Evolutionary conservation across 2,329 filamentous ascomycete genomes (phyloP), one percentile per base, ranked within the genome.

Genomic region (Exophiala mesophila): DNA sequence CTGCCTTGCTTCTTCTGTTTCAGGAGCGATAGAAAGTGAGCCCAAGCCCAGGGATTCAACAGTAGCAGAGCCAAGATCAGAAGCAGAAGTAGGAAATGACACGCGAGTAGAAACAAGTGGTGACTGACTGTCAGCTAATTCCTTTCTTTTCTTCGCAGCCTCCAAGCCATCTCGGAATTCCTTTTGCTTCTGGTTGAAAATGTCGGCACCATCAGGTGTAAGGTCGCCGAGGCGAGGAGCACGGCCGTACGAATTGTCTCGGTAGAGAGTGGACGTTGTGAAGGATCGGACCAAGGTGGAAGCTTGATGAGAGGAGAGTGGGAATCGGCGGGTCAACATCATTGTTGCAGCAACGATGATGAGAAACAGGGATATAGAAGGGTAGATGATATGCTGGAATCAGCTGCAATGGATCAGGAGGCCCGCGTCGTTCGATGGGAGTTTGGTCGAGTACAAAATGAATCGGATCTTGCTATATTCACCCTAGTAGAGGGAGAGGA

Each of bases 221-320:
- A 98, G 80, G 67, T 98, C 89, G 63, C 85, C 83, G 54, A 98
- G 78, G 26, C 84, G 80, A n/a, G 92, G 92, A 15, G 80, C 70
- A 45, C 71, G 73, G 50, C 65, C 63, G 53, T 62, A 58, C 15
- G 13, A 13, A 16, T n/a, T 30, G 15, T 55, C 53, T 49, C 45
- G 44, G 39, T 43, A 49, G 52, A 62, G 50, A 44, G 72, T 63
- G 45, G 78, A 77, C 44, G 76, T 74, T 60, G 72, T 72, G 60
- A 85, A 76, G 55, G 77, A 68, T 56, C 80, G 74, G 50, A 73
- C 60, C 55, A 69, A 67, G 59, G 71, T 73, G 50, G 69, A 67
- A 53, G 67, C 21, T 49, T 66, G 55, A 60, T 61, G 54, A 49
- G 68, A 65, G 54, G 68, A 62, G 38, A 63, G 59, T 55, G 71